phyloP scores from a whole-genome alignment of 1,139 yeast species.

The Eremothecium sinecaudum region DNA sequence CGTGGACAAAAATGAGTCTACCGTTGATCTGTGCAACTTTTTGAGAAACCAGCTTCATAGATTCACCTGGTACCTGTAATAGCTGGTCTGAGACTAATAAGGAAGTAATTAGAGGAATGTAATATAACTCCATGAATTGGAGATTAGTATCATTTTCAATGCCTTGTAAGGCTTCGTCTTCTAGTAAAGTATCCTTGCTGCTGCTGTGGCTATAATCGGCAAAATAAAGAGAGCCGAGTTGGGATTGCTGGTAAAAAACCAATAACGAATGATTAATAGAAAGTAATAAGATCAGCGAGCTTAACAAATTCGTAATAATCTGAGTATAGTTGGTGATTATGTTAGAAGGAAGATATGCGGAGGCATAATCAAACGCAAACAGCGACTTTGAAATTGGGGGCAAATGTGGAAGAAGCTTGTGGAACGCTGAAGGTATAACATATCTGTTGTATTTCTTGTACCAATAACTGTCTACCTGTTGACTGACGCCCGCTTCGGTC shows the following conservation, averaged over 20 bases:
- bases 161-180: constrained; percentile 5
- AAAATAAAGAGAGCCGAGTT: constrained; percentile 14
- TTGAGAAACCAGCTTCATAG: constrained; percentile 2
- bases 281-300: constrained; percentile 18
- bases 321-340: constrained; percentile 10
- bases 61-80: constrained; percentile 1
- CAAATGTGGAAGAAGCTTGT: constrained; percentile 21
- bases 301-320: constrained; percentile 12
- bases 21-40: constrained; percentile 11
- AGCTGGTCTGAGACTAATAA: constrained; percentile 28
- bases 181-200: not conserved
- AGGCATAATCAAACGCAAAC: constrained; percentile 28
- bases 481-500: constrained; percentile 3
- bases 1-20: constrained; percentile 19
- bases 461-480: constrained; percentile 10
- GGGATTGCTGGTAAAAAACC: constrained; percentile 14
- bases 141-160: constrained; percentile 14
- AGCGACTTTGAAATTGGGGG: constrained; percentile 35
- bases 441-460: constrained; percentile 10
- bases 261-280: constrained; percentile 14
- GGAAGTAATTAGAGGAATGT: constrained; percentile 29
- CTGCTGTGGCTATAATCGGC: constrained; percentile 1
- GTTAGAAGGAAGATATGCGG: constrained; percentile 15
- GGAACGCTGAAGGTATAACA: constrained; percentile 23
- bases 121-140: constrained; percentile 24